Conservation (phyloP, 2,329 filamentous ascomycete species). For the Sporothrix inflata region DNA sequence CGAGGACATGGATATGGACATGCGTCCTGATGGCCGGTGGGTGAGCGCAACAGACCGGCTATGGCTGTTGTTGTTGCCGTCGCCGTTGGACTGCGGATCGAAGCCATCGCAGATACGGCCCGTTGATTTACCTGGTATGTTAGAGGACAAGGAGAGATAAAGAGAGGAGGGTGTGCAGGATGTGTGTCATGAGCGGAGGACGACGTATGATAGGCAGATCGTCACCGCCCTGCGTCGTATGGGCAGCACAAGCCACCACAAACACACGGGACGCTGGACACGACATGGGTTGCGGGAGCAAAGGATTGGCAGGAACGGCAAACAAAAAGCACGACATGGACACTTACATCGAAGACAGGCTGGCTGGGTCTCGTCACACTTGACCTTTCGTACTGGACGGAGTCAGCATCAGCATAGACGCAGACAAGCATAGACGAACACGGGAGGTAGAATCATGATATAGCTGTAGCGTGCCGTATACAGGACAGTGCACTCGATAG, state of each 20-base stretch:
- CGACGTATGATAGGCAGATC: not conserved
- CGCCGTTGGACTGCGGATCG: not conserved
- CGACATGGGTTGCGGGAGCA: not conserved
- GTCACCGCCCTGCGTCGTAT: not conserved
- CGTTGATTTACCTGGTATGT: conserved; percentile 23
- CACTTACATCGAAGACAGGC: conserved; percentile 29
- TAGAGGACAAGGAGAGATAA: not conserved
- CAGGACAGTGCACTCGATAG: not conserved
- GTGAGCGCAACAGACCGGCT: not conserved
- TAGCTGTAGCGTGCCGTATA: not conserved
- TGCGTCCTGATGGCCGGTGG: not conserved
- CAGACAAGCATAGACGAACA: not conserved
- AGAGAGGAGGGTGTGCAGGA: not conserved
- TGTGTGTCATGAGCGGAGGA: not conserved
- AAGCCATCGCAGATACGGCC: conserved; percentile 29
- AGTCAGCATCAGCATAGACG: not conserved
- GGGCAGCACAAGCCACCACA: not conserved
- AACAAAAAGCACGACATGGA: not conserved
- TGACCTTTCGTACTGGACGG: conserved; percentile 28
- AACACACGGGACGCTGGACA: not conserved
- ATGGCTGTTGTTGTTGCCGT: not conserved
- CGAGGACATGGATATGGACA: not conserved
- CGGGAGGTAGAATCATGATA: not conserved
- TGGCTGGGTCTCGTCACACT: conserved; percentile 31
- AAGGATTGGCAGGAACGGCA: not conserved